These are phyloP conservation scores for Cymbidium sinense DNA, from an alignment of 106 monocot genomes.

Conservation along the genomic window DNA sequence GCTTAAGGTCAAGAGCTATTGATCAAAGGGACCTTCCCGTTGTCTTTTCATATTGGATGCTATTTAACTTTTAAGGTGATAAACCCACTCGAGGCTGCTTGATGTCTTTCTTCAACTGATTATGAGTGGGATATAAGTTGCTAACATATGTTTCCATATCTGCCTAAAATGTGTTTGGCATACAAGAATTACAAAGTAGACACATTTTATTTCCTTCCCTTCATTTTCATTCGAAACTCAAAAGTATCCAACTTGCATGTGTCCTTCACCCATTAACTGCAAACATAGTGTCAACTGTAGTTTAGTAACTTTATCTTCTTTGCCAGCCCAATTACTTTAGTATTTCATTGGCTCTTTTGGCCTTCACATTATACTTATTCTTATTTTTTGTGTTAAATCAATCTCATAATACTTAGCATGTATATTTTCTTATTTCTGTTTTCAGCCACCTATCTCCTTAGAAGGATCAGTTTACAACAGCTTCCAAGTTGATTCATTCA, in stretches of 20 bases:
- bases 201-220: not conserved
- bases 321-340: not conserved
- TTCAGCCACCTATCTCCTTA: conserved; percentile 40
- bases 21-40: too few relatives aligned
- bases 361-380: not conserved
- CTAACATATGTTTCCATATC: too few relatives aligned
- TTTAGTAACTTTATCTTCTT: not conserved
- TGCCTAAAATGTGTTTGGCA: not conserved
- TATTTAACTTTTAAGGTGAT: too few relatives aligned
- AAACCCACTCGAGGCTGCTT: too few relatives aligned
- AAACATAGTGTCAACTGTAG: not conserved
- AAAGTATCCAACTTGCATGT: not conserved
- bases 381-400: conserved; percentile 2
- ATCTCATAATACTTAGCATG: not conserved
- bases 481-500: conserved; percentile 89
- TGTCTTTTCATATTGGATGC: too few relatives aligned
- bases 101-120: too few relatives aligned
- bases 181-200: not conserved
- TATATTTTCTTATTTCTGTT: conserved; percentile 5
- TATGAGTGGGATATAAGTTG: too few relatives aligned
- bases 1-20: too few relatives aligned
- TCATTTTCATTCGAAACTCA: not conserved
- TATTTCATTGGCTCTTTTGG: not conserved
- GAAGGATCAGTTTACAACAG: conserved; percentile 60
- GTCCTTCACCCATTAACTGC: not conserved